Evolutionary conservation across 345 rosid genomes (phyloP).

Genomic region (Aquilaria sinensis): DNA sequence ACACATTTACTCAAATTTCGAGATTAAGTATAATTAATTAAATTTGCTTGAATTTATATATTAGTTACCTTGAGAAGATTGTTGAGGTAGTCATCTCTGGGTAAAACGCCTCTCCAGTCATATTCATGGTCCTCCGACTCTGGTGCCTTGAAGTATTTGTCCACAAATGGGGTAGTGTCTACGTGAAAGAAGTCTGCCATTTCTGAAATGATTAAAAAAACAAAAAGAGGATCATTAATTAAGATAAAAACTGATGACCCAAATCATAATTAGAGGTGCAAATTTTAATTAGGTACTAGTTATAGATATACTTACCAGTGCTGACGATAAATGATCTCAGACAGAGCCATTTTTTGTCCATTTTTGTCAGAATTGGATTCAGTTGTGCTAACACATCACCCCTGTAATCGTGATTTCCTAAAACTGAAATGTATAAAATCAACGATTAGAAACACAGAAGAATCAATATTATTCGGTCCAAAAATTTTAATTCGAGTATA

Average conservation of each 20-base stretch:
- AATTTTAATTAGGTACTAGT: background rate
- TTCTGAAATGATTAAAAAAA: conserved; percentile 4
- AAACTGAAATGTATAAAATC: conserved; percentile 12
- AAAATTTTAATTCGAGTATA: too few species aligned
- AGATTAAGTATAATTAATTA: too few species aligned
- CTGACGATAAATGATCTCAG: conserved; percentile 19
- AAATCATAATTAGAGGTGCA: too few species aligned
- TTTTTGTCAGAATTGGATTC: conserved; percentile 10
- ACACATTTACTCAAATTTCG: too few species aligned
- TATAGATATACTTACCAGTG: conserved; percentile 12
- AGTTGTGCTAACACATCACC: conserved; percentile 28
- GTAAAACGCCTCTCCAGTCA: conserved; percentile 25
- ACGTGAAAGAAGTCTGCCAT: conserved; percentile 21
- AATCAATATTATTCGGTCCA: too few species aligned
- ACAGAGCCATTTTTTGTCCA: conserved; percentile 29
- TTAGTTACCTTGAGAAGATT: conserved; percentile 19
- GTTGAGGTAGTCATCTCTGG: conserved; percentile 20
- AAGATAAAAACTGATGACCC: too few species aligned
- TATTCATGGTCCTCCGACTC: conserved; percentile 10
- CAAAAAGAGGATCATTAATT: too few species aligned
- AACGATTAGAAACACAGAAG: background rate
- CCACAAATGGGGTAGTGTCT: conserved; percentile 30
- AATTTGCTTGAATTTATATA: too few species aligned
- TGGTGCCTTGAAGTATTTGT: conserved; percentile 15
- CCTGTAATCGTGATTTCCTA: conserved; percentile 39